phyloP scores from a whole-genome alignment of 306 rosid genomes.

The Sechiopsis laciniata region DNA sequence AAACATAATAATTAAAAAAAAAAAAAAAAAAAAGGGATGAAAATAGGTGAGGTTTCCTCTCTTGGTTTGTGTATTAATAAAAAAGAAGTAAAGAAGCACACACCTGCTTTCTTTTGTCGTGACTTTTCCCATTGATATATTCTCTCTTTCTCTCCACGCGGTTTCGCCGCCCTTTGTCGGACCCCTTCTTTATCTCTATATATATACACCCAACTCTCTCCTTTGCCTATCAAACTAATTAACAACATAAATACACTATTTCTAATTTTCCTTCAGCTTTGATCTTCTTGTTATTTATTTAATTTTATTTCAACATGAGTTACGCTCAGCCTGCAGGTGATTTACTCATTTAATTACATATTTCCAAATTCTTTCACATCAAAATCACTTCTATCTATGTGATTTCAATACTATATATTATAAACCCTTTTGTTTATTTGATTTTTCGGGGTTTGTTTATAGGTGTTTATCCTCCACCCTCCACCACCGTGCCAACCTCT shows the following conservation, averaged over 20 bases:
- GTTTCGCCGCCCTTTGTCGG: constrained; percentile 9
- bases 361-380: too few species aligned
- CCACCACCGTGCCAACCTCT: constrained; percentile 31
- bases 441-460: too few species aligned
- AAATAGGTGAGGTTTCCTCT: neutral
- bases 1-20: too few species aligned
- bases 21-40: too few species aligned
- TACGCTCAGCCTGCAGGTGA: constrained; percentile 18
- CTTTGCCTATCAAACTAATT: neutral
- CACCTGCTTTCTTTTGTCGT: neutral
- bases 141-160: neutral
- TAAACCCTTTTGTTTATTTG: too few species aligned
- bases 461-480: constrained; percentile 34
- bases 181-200: neutral
- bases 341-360: too few species aligned
- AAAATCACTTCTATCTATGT: too few species aligned
- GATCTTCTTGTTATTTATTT: neutral
- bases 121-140: neutral
- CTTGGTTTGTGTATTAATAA: neutral
- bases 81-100: neutral
- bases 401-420: too few species aligned
- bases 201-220: neutral
- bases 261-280: neutral
- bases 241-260: neutral
- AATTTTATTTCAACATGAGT: neutral